phyloP scores from a whole-genome alignment of 768 basidiomycete species.

The Kwoniella heveanensis region DNA sequence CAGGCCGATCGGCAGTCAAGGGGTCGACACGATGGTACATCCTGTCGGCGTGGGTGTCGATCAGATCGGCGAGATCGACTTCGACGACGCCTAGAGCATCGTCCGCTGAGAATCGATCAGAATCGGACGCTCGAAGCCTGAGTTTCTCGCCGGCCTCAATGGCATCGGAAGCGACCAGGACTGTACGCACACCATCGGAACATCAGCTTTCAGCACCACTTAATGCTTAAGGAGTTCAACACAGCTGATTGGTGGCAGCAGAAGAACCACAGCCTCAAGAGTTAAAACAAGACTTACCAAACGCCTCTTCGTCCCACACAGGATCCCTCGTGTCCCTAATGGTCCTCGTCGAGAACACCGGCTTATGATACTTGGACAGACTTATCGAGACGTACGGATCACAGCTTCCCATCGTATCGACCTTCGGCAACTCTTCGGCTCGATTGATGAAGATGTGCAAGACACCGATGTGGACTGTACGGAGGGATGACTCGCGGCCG shows the following conservation, averaged over 20 bases:
- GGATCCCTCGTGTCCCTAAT: constrained; percentile 51
- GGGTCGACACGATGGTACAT: constrained; percentile 29
- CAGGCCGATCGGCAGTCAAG: constrained; percentile 34
- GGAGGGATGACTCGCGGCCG: constrained; percentile 48
- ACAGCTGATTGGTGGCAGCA: too few species aligned
- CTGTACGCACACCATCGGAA: too few species aligned
- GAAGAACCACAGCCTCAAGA: too few species aligned
- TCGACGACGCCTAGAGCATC: constrained; percentile 54
- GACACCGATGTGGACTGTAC: constrained; percentile 52
- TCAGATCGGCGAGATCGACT: constrained; percentile 50
- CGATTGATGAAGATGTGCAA: constrained; percentile 51
- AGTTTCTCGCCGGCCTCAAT: constrained; percentile 54
- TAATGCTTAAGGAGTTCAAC: too few species aligned
- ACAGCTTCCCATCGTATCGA: constrained; percentile 52
- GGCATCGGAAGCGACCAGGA: constrained; percentile 50
- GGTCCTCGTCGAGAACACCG: constrained; percentile 54
- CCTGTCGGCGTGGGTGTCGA: constrained; percentile 19
- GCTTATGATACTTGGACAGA: constrained; percentile 52
- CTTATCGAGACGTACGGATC: constrained; percentile 55
- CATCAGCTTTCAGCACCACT: too few species aligned
- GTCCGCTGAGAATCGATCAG: constrained; percentile 54
- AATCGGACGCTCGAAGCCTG: constrained; percentile 49
- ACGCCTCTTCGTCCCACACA: constrained; percentile 55
- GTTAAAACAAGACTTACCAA: too few species aligned
- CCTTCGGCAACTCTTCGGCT: constrained; percentile 44